Evolutionary conservation across 352 stramenopile species (phyloP).

Genomic region (Phytophthora cryptogea): DNA sequence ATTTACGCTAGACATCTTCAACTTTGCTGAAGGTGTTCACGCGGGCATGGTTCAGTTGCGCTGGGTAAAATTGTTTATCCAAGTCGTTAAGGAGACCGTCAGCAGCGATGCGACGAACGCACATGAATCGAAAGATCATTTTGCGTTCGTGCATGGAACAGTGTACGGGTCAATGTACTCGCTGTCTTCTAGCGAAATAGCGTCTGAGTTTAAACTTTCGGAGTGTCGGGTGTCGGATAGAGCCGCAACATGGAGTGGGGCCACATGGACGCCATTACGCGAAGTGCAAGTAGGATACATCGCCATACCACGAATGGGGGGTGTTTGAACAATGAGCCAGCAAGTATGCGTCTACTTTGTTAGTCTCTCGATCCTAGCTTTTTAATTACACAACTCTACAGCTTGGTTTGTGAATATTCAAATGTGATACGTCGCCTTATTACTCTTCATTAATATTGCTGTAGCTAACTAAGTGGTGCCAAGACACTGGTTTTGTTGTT

Average conservation of each 20-base stretch:
- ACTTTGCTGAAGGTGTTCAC: conserved; percentile 2
- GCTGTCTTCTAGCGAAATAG: neutral
- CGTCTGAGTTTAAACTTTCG: neutral
- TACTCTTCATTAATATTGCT: no score
- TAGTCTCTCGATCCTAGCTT: no score
- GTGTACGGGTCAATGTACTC: conserved; percentile 10
- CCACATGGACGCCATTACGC: conserved; percentile 5
- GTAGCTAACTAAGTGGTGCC: no score
- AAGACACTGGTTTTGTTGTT: no score
- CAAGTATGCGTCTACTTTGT: no score
- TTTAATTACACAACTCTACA: no score
- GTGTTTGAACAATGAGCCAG: neutral
- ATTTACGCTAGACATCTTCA: conserved; percentile 10
- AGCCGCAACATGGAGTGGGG: conserved; percentile 9
- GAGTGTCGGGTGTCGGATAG: neutral
- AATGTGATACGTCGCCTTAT: no score
- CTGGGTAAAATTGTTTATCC: conserved; percentile 5
- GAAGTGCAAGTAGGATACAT: conserved; percentile 12
- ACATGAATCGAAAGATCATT: neutral
- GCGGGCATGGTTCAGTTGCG: conserved; percentile 2
- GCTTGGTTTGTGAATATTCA: no score
- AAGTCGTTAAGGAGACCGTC: conserved; percentile 3
- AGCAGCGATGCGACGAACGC: neutral
- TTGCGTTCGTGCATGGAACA: conserved; percentile 11
- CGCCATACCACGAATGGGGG: neutral